A percentile compares a stretch with the other conserved stretches of the same genome.
These are phyloP conservation scores for Trichoderma sp. DNA, from an alignment of 2,329 filamentous ascomycete species.

Conservation along the genomic window DNA sequence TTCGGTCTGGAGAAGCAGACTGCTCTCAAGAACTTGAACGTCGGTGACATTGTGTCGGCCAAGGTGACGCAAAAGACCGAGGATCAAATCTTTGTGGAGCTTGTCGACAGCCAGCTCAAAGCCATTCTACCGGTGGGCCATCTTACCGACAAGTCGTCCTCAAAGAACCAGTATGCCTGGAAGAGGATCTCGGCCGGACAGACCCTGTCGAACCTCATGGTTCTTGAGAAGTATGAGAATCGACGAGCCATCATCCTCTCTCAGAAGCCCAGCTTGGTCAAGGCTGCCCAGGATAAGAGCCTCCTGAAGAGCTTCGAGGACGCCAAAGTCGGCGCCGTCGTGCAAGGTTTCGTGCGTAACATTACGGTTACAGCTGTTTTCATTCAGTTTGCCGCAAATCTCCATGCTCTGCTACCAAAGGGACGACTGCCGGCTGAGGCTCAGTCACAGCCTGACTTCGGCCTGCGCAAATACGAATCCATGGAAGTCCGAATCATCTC, in stretches of 20 bases:
- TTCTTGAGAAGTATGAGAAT: slow-evolving; percentile 82
- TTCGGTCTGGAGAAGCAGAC: slow-evolving; percentile 76
- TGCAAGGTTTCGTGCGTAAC: slow-evolving; percentile 82
- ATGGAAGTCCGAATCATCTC: slow-evolving; percentile 72
- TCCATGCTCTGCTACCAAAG: slow-evolving; percentile 80
- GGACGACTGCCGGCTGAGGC: slow-evolving; percentile 73
- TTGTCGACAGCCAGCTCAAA: slow-evolving; percentile 73
- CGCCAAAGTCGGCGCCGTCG: slow-evolving; percentile 66
- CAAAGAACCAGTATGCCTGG: slow-evolving; percentile 75
- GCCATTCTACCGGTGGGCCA: slow-evolving; percentile 77
- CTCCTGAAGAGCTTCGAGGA: slow-evolving; percentile 74
- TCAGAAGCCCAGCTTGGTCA: slow-evolving; percentile 80
- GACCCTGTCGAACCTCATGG: slow-evolving; percentile 75
- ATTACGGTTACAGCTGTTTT: slow-evolving; percentile 81
- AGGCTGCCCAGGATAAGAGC: slow-evolving; percentile 70
- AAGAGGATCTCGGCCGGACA: slow-evolving; percentile 85
- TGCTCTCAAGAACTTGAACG: slow-evolving; percentile 71
- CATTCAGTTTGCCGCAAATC: slow-evolving; percentile 78
- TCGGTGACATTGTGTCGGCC: slow-evolving; percentile 75
- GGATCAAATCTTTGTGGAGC: slow-evolving; percentile 74
- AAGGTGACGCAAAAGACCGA: slow-evolving; percentile 80
- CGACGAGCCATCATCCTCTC: slow-evolving; percentile 76
- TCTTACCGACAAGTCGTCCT: slow-evolving; percentile 78
- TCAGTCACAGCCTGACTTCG: slow-evolving; percentile 71
- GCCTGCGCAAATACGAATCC: slow-evolving; percentile 74